These are phyloP conservation scores for Neurospora intermedia DNA, from an alignment of 495 filamentous ascomycete species.

Conservation along the genomic window DNA sequence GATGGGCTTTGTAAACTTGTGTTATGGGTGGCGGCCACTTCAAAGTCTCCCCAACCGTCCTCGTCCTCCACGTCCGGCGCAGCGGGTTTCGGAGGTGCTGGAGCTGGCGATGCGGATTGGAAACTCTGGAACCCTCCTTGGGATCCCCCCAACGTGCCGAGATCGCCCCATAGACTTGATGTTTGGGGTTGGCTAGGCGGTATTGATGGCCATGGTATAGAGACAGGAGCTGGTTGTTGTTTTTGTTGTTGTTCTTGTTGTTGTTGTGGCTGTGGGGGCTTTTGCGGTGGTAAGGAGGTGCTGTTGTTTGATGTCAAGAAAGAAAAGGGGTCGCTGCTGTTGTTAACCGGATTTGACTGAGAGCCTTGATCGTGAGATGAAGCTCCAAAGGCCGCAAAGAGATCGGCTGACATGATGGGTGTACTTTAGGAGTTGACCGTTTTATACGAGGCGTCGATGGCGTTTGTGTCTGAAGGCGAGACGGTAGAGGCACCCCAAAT, in stretches of 20 bases:
- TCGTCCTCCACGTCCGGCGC: slow-evolving; percentile 37
- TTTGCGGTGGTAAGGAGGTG: slow-evolving; percentile 5
- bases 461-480: not conserved
- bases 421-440: not conserved
- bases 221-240: not conserved
- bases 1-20: not conserved
- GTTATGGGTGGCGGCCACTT: slow-evolving; percentile 33
- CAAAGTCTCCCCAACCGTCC: slow-evolving; percentile 71
- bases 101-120: not conserved
- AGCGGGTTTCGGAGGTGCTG: not conserved
- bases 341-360: slow-evolving; percentile 14
- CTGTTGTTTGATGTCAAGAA: slow-evolving; percentile 5
- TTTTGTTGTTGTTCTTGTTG: not conserved
- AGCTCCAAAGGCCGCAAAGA: slow-evolving; percentile 60
- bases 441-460: not conserved
- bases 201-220: slow-evolving; percentile 8
- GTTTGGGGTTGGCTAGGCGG: slow-evolving; percentile 3
- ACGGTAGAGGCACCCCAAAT: not conserved
- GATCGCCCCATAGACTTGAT: slow-evolving; percentile 9
- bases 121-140: slow-evolving; percentile 1
- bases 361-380: slow-evolving; percentile 16
- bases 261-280: slow-evolving; percentile 1
- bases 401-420: slow-evolving; percentile 58
- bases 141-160: slow-evolving; percentile 7
- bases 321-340: slow-evolving; percentile 12